Evolutionary conservation across 2,329 filamentous ascomycete genomes (phyloP).

Genomic region (Cordyceps farinosa): DNA sequence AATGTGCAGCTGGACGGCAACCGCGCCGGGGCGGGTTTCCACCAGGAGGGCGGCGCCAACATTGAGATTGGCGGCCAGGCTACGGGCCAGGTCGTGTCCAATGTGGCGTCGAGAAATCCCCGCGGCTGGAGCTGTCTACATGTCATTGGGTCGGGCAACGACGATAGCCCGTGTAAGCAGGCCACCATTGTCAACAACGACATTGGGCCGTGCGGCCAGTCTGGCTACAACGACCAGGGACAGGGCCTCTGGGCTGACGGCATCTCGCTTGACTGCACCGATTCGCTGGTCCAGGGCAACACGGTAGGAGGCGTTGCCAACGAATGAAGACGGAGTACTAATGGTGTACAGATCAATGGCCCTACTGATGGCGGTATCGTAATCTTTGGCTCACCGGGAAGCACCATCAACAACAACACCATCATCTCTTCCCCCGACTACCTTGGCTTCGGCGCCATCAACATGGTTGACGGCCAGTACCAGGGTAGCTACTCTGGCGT

Average conservation of each 20-base stretch:
- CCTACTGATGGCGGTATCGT: constrained; percentile 27
- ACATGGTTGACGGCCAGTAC: constrained; percentile 27
- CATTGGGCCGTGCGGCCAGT: constrained; percentile 26
- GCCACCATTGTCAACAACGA: constrained; percentile 25
- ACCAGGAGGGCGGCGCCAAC: constrained; percentile 24
- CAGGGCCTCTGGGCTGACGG: constrained; percentile 26
- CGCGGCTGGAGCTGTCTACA: constrained; percentile 28
- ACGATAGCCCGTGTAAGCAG: constrained; percentile 23
- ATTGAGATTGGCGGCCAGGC: constrained; percentile 27
- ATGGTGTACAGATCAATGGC: constrained; percentile 21
- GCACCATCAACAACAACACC: constrained; percentile 23
- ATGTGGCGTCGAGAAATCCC: constrained; percentile 23
- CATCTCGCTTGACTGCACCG: constrained; percentile 26
- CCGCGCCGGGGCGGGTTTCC: constrained; percentile 22
- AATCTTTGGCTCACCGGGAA: constrained; percentile 26
- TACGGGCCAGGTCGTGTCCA: constrained; percentile 22
- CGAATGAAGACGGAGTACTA: not conserved
- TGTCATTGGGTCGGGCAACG: constrained; percentile 24
- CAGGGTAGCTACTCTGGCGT: constrained; percentile 25
- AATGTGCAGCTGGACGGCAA: constrained; percentile 28
- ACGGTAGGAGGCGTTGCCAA: constrained; percentile 18
- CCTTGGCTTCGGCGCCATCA: constrained; percentile 27
- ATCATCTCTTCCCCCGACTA: constrained; percentile 24
- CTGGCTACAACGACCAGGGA: constrained; percentile 22
- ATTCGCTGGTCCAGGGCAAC: constrained; percentile 23